Conservation (phyloP, 352 stramenopile species). For the Phytophthora pluvialis region DNA sequence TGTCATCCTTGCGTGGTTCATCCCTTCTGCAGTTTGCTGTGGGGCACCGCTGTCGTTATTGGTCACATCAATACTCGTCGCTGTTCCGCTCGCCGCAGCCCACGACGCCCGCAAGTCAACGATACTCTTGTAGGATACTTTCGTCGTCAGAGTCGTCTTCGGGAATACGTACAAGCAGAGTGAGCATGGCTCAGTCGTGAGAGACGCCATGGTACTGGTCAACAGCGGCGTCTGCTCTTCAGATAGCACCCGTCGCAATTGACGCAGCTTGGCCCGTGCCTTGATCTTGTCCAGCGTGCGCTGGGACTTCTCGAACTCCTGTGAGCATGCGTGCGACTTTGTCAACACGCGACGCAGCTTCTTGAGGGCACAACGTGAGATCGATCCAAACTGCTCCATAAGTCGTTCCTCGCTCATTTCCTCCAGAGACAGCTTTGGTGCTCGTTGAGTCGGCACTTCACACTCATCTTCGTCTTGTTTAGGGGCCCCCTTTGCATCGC, state of each 20-base stretch:
- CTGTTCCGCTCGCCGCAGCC: constrained; percentile 15
- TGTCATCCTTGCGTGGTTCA: constrained; percentile 44
- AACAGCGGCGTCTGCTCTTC: constrained; percentile 56
- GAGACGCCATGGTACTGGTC: constrained; percentile 52
- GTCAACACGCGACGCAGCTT: constrained; percentile 60
- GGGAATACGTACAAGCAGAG: constrained; percentile 62
- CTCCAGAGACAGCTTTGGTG: constrained; percentile 43
- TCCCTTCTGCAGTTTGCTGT: constrained; percentile 14
- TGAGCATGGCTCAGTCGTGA: constrained; percentile 64
- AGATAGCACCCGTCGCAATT: constrained; percentile 40
- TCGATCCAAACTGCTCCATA: constrained; percentile 51
- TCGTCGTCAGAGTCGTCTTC: constrained; percentile 61
- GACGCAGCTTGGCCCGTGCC: constrained; percentile 40
- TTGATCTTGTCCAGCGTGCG: constrained; percentile 66
- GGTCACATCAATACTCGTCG: neutral
- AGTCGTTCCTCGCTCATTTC: constrained; percentile 68
- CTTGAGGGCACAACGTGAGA: constrained; percentile 61
- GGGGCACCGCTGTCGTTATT: constrained; percentile 14
- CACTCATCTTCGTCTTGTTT: constrained; percentile 20
- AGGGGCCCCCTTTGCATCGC: constrained; percentile 2
- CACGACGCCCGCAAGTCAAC: constrained; percentile 56
- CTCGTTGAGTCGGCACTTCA: neutral
- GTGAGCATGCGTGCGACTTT: constrained; percentile 61
- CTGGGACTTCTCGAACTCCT: constrained; percentile 63
- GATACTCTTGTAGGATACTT: constrained; percentile 76